phyloP scores from a whole-genome alignment of 139 green algal genomes.

The Coelastrella sp. region DNA sequence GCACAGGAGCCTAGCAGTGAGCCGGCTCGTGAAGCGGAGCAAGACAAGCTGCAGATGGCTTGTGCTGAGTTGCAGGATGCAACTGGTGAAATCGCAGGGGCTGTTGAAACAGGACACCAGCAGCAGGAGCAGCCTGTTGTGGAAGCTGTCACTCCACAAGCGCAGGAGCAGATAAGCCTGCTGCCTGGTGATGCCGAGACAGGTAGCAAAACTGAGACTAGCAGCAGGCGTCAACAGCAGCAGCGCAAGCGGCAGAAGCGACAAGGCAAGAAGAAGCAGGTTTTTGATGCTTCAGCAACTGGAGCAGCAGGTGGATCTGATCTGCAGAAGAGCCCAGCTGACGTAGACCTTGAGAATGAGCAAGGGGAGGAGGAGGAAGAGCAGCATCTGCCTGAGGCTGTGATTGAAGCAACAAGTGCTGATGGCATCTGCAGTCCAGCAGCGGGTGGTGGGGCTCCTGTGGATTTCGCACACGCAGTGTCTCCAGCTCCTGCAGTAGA shows the following conservation, averaged over 20 bases:
- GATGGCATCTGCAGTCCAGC: background rate
- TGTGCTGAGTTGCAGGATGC: no score
- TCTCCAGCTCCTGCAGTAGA: no score
- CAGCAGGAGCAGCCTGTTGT: background rate
- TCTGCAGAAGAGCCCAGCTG: background rate
- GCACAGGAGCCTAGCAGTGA: no score
- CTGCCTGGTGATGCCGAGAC: background rate
- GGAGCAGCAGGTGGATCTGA: background rate
- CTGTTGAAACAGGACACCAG: no score
- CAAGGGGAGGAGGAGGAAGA: constrained; percentile 8
- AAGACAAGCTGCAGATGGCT: no score
- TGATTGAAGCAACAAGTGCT: no score
- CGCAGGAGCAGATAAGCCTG: background rate
- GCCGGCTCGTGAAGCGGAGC: no score
- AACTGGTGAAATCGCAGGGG: no score
- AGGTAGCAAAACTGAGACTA: background rate
- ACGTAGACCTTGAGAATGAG: background rate
- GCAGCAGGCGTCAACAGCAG: background rate
- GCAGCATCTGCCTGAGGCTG: background rate
- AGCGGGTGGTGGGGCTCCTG: no score
- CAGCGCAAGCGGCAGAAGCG: background rate
- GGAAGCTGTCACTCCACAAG: background rate
- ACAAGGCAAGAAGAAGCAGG: no score
- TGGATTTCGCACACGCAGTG: no score
- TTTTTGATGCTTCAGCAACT: background rate